Conservation (phyloP, 345 rosid genomes). For the Linum trigynum region DNA sequence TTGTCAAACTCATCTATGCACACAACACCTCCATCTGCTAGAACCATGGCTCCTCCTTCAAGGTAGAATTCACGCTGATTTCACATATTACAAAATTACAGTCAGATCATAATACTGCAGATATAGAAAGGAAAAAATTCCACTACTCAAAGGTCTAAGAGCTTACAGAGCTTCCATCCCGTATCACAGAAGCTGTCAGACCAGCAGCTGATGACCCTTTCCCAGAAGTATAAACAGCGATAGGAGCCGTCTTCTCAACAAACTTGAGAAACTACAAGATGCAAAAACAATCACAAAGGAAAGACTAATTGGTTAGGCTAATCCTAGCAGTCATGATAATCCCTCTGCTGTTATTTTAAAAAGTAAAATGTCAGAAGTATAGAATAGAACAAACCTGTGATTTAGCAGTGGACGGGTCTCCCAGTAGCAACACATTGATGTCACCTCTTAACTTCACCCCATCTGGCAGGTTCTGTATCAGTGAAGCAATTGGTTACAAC, state of each 20-base stretch:
- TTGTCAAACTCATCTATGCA: slow-evolving; percentile 97
- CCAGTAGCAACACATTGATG: slow-evolving; percentile 83
- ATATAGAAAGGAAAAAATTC: neutral
- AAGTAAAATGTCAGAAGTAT: too few species aligned
- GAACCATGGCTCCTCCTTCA: slow-evolving; percentile 99
- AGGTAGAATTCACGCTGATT: slow-evolving; percentile 90
- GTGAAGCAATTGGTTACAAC: too few species aligned
- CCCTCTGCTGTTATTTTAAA: neutral
- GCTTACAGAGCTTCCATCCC: slow-evolving; percentile 75
- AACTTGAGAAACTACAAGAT: slow-evolving; percentile 73
- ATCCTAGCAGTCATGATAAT: neutral
- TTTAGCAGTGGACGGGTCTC: slow-evolving; percentile 97
- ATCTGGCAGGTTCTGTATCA: slow-evolving; percentile 64
- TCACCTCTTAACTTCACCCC: slow-evolving; percentile 95
- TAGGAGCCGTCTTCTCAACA: slow-evolving; percentile 94
- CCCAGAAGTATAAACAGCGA: slow-evolving; percentile 94
- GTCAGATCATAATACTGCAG: slow-evolving; percentile 12
- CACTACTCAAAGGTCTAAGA: slow-evolving; percentile 2
- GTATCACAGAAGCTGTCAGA: slow-evolving; percentile 91
- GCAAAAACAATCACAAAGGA: slow-evolving; percentile 3
- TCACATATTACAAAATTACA: slow-evolving; percentile 8
- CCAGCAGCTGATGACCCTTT: slow-evolving; percentile 99
- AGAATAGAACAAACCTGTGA: slow-evolving; percentile 52
- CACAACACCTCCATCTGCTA: slow-evolving; percentile 97
- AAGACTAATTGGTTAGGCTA: too few species aligned